Evolutionary conservation across 2,329 filamentous ascomycete species (phyloP), one percentile per base, ranked within the genome.

Genomic region (Cladosporium sp.): DNA sequence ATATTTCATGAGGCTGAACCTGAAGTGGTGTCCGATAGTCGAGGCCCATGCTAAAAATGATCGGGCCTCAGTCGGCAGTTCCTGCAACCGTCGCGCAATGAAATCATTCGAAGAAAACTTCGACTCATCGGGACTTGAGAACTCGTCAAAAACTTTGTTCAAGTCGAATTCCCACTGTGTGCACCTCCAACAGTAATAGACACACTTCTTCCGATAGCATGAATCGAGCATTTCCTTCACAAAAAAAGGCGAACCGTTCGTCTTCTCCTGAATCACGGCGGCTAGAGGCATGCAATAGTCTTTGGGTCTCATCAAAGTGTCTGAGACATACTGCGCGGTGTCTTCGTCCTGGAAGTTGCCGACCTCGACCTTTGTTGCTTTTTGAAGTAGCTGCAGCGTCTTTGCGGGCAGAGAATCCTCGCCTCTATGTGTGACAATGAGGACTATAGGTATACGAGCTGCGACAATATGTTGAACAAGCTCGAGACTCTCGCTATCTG

Each of bases 201-300:
- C 90, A 76, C 91, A 96, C 70, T 89, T 89, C 74, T 92, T 95
- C 48, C 91, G 88, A 76, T 96, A 89, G 75, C 92, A 96, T 3
- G 90, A 89, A 73, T 91, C 91, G 5, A 97, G 85, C 85, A 97
- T 96, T 78, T 97, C 92, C 64, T 92, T 86, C 76, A 97, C 91
- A 73, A 95, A 96, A 73, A 97, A 97, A 0, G 93, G 90, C 67
- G 96, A 97, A 1, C 93, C 93, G 28, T 86, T 86, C 10, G 91
- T 94, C 79, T 95, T 96, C 72, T 94, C 93, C 75, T 96, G 91
- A 6, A 97, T 88, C 11, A 97, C 91, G 7, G 93, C 86, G 2
- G 91, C 91, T 21, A 98, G 82, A 0, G 93, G 89, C 1, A 91
- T 80, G 1, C 95, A 86, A 56, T 92, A 90, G 36, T 91, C 88